Percentiles rank a stretch among this genome's conserved stretches.
Conservation (phyloP, 1,139 yeast genomes). For the Zygoascus hellenicus region DNA sequence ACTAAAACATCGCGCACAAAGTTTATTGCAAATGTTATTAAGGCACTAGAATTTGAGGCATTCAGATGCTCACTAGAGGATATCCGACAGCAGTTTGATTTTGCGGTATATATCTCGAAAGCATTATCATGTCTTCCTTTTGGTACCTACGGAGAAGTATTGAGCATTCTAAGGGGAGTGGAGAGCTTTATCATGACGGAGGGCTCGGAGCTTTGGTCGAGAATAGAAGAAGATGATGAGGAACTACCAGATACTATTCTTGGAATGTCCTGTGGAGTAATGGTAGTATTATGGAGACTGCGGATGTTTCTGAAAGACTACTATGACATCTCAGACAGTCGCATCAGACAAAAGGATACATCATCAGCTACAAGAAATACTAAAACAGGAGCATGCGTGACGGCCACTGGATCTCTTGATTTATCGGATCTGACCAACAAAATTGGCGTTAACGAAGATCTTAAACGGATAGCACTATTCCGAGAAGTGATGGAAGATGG, state of each 20-base stretch:
- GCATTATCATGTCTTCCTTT: conserved; percentile 41
- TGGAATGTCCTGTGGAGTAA: conserved; percentile 11
- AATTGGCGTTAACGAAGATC: neutral
- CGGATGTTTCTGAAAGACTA: conserved; percentile 10
- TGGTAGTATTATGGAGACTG: conserved; percentile 9
- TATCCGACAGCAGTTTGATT: conserved; percentile 26
- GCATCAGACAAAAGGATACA: neutral
- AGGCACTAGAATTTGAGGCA: conserved; percentile 34
- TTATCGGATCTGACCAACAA: neutral
- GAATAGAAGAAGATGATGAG: conserved; percentile 9
- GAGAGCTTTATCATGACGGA: conserved; percentile 15
- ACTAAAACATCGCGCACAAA: conserved; percentile 44
- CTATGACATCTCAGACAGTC: conserved; percentile 11
- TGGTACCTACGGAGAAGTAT: conserved; percentile 41
- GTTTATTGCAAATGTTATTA: conserved; percentile 38
- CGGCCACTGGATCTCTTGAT: neutral
- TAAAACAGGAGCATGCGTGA: neutral
- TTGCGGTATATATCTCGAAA: conserved; percentile 36
- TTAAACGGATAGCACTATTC: conserved; percentile 1
- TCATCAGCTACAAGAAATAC: neutral
- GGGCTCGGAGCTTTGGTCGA: conserved; percentile 4
- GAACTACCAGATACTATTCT: conserved; percentile 10
- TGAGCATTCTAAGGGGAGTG: conserved; percentile 26
- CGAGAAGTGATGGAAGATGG: conserved; percentile 2
- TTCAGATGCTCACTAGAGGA: conserved; percentile 14